Base-by-base conservation (phyloP, 106 monocot species). In the Vanilla planifolia region DNA sequence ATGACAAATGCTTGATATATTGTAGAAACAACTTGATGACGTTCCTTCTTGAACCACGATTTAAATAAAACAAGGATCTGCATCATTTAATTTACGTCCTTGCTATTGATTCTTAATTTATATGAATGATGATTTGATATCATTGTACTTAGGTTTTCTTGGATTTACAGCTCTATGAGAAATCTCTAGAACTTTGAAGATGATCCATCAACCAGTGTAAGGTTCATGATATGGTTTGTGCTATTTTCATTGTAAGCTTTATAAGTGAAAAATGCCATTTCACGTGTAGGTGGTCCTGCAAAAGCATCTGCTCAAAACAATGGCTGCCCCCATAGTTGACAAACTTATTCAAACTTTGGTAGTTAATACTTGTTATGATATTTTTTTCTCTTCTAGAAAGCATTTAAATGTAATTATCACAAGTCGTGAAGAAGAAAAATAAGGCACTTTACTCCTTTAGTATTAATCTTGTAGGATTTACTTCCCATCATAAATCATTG, bases 21-120 rank as follows among this genome's bases (percentile, higher is more conserved):
- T 96, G 51, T 86, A 96, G 71, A 90, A 79, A 63, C 77, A 86
- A 30, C 66, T 96, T 33, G 95, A 96, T 81, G 95, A 90, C 86
- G 95, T 95, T 66, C 19, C 28, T 61, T 61, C 25, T 64, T 60
- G 19, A 33, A 19, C 57, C 21, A 36, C 6, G 35, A 57, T 34
- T 28, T 35, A 17, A 21, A 9, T 33, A 35, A 35, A 57, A 57
- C 2, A 17, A 8, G 16, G 3, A 35, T 10, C 35, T 57, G 57
- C 57, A 57, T 0, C 4, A 6, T 57, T 57, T 19, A 24, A 51
- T 51, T n/a, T 51, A 24, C 6, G 24, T 24, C 1, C 6, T 6
- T 8, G 8, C 6, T 51, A 51, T 25, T 5, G 22, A 3, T 51
- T 40, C 40, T 9, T 9, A 11, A 27, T 13, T 17, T 51, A 9